These are phyloP conservation scores for Platanthera zijinensis DNA, from an alignment of 106 monocot species.

Conservation along the genomic window DNA sequence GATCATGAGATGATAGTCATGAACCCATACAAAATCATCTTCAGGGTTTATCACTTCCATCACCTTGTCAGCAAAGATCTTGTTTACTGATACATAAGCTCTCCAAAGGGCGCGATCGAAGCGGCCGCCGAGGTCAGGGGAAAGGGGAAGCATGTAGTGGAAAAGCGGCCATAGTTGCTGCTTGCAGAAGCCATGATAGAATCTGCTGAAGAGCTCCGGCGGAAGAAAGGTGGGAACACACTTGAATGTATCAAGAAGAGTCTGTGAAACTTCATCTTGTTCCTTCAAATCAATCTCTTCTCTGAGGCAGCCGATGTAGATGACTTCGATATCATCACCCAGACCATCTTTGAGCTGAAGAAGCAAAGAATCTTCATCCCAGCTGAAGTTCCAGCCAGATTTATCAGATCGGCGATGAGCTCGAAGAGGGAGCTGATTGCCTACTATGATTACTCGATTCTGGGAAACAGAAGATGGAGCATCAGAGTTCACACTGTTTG, in stretches of 20 bases:
- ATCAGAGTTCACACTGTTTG: constrained; percentile 18
- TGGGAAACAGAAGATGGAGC: constrained; percentile 28
- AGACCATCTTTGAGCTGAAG: constrained; percentile 46
- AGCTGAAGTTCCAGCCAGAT: constrained; percentile 35
- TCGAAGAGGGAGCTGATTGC: constrained; percentile 41
- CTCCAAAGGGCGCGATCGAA: constrained; percentile 49
- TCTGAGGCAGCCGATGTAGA: constrained; percentile 42
- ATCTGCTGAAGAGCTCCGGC: constrained; percentile 29
- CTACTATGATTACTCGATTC: constrained; percentile 34
- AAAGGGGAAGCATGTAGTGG: constrained; percentile 50
- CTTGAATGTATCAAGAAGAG: constrained; percentile 37
- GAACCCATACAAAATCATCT: constrained; percentile 49
- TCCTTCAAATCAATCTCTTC: constrained; percentile 37
- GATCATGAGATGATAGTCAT: constrained; percentile 51
- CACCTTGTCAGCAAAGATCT: constrained; percentile 49
- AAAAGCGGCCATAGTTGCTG: constrained; percentile 47
- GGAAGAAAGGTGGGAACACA: constrained; percentile 45
- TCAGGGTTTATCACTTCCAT: constrained; percentile 53
- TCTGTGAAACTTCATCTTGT: constrained; percentile 40
- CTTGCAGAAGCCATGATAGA: constrained; percentile 57
- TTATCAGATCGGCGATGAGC: constrained; percentile 24
- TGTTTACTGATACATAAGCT: constrained; percentile 54
- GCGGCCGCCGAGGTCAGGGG: constrained; percentile 34
- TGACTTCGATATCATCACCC: constrained; percentile 34
- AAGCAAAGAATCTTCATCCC: constrained; percentile 49